Evolutionary conservation across 1,284 basidiomycete genomes (phyloP).

Genomic region (Baeospora myosura): DNA sequence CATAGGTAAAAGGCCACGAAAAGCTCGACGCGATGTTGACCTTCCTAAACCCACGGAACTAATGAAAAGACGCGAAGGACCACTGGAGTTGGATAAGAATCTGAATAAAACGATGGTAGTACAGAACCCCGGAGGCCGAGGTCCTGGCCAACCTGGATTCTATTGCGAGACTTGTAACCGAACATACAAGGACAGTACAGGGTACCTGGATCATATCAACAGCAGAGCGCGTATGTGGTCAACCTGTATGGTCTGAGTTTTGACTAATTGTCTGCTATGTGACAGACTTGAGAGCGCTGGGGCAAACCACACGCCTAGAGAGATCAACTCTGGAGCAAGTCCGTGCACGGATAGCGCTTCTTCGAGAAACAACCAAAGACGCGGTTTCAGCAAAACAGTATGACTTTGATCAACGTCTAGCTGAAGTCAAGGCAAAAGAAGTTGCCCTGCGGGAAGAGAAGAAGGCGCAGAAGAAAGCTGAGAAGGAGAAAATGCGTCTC

Average conservation of each 20-base stretch:
- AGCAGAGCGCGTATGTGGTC: constrained; percentile 76
- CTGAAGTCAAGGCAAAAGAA: constrained; percentile 75
- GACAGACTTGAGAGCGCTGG: constrained; percentile 82
- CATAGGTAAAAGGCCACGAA: constrained; percentile 76
- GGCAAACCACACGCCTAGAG: constrained; percentile 88
- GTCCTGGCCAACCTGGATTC: constrained; percentile 86
- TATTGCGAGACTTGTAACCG: constrained; percentile 85
- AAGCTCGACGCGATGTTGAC: constrained; percentile 55
- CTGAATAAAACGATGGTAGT: constrained; percentile 90
- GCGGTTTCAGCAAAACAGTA: constrained; percentile 78
- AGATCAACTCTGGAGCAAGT: constrained; percentile 91
- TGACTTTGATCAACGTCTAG: constrained; percentile 87
- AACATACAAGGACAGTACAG: constrained; percentile 89
- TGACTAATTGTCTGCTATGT: not conserved
- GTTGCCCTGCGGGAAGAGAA: constrained; percentile 54
- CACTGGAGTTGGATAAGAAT: constrained; percentile 87
- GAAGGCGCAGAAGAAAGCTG: constrained; percentile 65
- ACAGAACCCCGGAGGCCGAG: constrained; percentile 69
- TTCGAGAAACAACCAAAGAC: constrained; percentile 82
- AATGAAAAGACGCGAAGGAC: constrained; percentile 76
- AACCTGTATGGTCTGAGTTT: constrained; percentile 4
- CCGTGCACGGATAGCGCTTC: constrained; percentile 76
- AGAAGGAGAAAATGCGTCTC: constrained; percentile 62
- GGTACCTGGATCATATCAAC: constrained; percentile 96
- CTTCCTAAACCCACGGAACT: constrained; percentile 86